Base-by-base conservation (phyloP, 139 green algal species). In the Nannochloris sp. region DNA sequence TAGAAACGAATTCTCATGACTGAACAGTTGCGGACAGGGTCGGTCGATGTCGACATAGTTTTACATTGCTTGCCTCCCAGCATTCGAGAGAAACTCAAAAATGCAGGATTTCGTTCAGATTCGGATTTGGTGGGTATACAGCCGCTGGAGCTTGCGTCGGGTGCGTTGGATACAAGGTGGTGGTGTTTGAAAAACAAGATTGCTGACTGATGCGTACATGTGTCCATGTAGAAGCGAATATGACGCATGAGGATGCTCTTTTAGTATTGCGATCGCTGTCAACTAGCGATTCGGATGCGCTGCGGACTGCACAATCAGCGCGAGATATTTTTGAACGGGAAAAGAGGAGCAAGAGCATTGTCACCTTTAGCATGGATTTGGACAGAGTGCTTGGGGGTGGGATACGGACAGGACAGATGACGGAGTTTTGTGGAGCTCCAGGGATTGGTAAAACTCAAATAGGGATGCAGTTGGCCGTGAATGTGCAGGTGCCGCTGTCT, bases 381-480 rank as follows among this genome's bases (percentile, higher is more conserved):
- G 85, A 92, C 48, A 28, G 14, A 3, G 44, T 90, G 26, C 70
- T 92, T 13, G 85, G 84, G 4, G 81, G 81, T 1, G 85, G 85
- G 10, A 68, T 92, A 17, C 61, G 69, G 1, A 60, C 64, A 2
- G 76, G 84, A 9, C 70, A 84, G 16, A 60, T 92, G 40, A 89
- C 84, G 3, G 85, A 92, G 67, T 81, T 92, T 28, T 92, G 85
- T 61, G 89, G 89, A 9, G 82, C 85, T 12, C 87, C 89, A 1
- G 89, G 85, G 10, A 75, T 93, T 1, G 89, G 89, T 49, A 96
- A 96, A 67, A 96, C 89, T 16, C 88, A 95, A 72, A 63, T 93
- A 0, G 79, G 78, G 11, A 91, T 93, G 63, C 87, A 95, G 81
- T 77, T 95, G 48, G 79, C 82, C 0, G 65, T 93, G 2, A 73